Conservation (phyloP, 1,284 basidiomycete species). For the Exobasidium rhododendri region DNA sequence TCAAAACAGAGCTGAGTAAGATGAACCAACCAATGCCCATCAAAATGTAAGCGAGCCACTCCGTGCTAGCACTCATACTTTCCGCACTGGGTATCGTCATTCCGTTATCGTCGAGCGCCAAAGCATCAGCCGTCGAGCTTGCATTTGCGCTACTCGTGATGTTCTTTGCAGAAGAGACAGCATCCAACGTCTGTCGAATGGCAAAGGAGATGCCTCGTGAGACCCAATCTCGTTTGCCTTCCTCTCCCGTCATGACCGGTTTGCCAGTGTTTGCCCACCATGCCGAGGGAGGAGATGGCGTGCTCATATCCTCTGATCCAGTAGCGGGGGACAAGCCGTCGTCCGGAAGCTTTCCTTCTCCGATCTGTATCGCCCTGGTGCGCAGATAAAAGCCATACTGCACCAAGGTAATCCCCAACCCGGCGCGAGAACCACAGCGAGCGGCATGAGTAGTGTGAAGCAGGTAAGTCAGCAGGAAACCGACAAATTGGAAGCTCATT, state of each 20-base stretch:
- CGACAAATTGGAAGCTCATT: conserved; percentile 94
- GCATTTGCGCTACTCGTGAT: conserved; percentile 14
- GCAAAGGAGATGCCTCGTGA: not conserved
- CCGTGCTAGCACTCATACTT: conserved; percentile 60
- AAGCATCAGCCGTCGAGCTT: conserved; percentile 34
- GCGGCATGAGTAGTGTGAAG: conserved; percentile 75
- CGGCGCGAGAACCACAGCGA: conserved; percentile 88
- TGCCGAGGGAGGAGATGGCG: not conserved
- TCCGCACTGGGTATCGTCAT: conserved; percentile 37
- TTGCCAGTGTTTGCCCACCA: conserved; percentile 7
- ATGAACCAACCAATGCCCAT: conserved; percentile 92
- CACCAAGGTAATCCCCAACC: conserved; percentile 89
- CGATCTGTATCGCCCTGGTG: conserved; percentile 53
- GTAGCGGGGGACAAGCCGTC: conserved; percentile 6
- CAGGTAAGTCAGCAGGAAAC: conserved; percentile 54
- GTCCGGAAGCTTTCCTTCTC: conserved; percentile 45
- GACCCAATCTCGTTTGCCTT: not conserved
- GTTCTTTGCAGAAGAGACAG: not conserved
- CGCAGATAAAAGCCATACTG: conserved; percentile 79
- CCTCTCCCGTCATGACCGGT: not conserved
- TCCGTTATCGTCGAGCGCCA: conserved; percentile 29
- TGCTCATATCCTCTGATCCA: not conserved
- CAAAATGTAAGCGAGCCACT: conserved; percentile 83
- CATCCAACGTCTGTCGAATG: not conserved
- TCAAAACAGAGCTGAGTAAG: conserved; percentile 65